Evolutionary conservation across 371 early-diverging fungal species (phyloP).

Genomic region (Mucor velutinosus): DNA sequence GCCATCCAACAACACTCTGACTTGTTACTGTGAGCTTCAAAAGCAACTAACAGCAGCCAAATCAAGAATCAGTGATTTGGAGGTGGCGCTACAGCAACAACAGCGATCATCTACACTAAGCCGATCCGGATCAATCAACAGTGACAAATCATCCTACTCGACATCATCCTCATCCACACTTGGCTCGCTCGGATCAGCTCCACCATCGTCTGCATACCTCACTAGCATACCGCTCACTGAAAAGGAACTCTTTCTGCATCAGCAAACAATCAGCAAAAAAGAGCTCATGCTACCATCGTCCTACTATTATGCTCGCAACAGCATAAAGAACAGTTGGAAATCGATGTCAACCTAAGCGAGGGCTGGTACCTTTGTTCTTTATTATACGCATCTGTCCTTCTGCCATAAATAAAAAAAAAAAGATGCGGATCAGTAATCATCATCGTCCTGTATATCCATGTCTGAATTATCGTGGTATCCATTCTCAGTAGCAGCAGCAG

Average conservation of each 20-base stretch:
- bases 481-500: not conserved
- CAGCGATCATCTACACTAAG: not conserved
- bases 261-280: not conserved
- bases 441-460: constrained; percentile 16
- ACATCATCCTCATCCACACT: not conserved
- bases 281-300: not conserved
- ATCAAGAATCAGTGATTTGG: not conserved
- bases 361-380: not conserved
- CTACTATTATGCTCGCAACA: not conserved
- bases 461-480: constrained; percentile 10
- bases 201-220: not conserved
- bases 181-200: not conserved
- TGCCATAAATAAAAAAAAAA: not conserved
- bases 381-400: not conserved
- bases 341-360: not conserved
- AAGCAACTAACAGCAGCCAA: not conserved
- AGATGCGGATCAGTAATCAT: not conserved
- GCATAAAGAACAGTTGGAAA: not conserved
- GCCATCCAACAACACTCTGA: not conserved
- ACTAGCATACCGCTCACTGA: not conserved
- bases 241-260: not conserved
- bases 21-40: not conserved
- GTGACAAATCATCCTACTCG: not conserved
- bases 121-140: not conserved
- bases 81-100: not conserved